phyloP scores from a whole-genome alignment of 2,329 filamentous ascomycete genomes.

The Cordyceps sp. region DNA sequence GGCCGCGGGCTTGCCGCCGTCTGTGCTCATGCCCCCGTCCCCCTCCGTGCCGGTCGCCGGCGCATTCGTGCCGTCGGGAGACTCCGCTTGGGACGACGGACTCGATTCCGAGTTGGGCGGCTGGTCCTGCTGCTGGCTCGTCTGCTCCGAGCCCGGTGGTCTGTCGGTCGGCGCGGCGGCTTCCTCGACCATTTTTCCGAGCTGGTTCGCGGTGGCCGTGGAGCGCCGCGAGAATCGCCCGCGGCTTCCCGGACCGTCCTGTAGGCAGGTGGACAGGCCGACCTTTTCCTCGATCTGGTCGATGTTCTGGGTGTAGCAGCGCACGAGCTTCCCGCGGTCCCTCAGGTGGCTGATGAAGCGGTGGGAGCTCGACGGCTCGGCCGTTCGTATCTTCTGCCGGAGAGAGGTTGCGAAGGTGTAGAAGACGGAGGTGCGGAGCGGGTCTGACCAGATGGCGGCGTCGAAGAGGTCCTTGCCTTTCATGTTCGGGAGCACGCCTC shows the following conservation, averaged over 20 bases:
- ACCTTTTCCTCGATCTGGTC: slow-evolving; percentile 58
- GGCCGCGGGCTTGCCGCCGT: slow-evolving; percentile 5
- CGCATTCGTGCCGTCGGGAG: too few relatives aligned
- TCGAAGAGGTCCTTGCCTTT: slow-evolving; percentile 60
- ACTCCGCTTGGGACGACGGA: too few relatives aligned
- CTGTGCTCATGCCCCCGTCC: slow-evolving; percentile 1
- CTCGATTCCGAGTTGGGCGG: too few relatives aligned
- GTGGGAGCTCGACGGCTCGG: slow-evolving; percentile 48
- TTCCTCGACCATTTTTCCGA: slow-evolving; percentile 21
- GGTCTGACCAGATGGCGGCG: slow-evolving; percentile 52
- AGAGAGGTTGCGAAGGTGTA: slow-evolving; percentile 56
- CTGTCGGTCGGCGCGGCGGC: slow-evolving; percentile 2
- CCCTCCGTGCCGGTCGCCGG: too few relatives aligned
- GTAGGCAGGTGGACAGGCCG: slow-evolving; percentile 45
- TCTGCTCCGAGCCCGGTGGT: too few relatives aligned
- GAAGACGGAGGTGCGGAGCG: slow-evolving; percentile 51
- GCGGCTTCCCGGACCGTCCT: slow-evolving; percentile 43
- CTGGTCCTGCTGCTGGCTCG: too few relatives aligned
- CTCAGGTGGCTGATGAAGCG: slow-evolving; percentile 51
- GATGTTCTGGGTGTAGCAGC: slow-evolving; percentile 64
- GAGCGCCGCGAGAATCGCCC: slow-evolving; percentile 39
- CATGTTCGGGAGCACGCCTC: slow-evolving; percentile 35
- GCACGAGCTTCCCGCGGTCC: slow-evolving; percentile 49
- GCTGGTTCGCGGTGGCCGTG: slow-evolving; percentile 15
- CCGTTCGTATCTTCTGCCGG: slow-evolving; percentile 45